Evolutionary conservation across 805 yeast genomes (phyloP).

Genomic region (Citeromyces nyonsensis): DNA sequence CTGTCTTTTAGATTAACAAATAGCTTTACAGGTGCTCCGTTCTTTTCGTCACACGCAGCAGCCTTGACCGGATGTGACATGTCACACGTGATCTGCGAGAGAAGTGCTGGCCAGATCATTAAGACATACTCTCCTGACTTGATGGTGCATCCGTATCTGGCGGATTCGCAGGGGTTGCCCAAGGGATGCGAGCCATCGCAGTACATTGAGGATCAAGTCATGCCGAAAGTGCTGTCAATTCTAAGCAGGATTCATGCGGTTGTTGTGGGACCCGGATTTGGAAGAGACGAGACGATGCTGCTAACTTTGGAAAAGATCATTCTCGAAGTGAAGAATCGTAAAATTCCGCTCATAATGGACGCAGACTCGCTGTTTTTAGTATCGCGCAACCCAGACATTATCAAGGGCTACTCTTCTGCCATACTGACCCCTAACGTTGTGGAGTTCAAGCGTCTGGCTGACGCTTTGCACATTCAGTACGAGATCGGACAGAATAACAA

Average conservation of each 20-base stretch:
- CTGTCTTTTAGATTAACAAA: neutral
- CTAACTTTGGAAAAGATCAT: constrained; percentile 42
- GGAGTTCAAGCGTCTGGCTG: constrained; percentile 59
- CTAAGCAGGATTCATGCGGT: constrained; percentile 63
- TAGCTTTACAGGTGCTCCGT: constrained; percentile 91
- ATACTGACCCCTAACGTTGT: constrained; percentile 82
- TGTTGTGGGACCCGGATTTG: constrained; percentile 90
- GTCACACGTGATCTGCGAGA: constrained; percentile 81
- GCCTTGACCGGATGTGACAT: constrained; percentile 79
- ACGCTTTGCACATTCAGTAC: constrained; percentile 22
- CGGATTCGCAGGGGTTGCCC: constrained; percentile 23
- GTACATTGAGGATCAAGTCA: constrained; percentile 24
- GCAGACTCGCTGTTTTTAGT: constrained; percentile 78
- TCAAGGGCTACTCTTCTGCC: constrained; percentile 40
- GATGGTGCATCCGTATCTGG: constrained; percentile 90
- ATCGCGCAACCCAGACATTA: constrained; percentile 35
- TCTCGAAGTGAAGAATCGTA: constrained; percentile 33
- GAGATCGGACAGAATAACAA: constrained; percentile 2
- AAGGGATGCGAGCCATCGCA: constrained; percentile 3
- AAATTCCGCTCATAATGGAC: constrained; percentile 68
- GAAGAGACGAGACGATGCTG: constrained; percentile 62
- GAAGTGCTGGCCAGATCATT: constrained; percentile 62
- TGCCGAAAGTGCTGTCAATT: constrained; percentile 39
- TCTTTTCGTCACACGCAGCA: constrained; percentile 74
- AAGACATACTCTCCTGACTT: constrained; percentile 83